phyloP scores from a whole-genome alignment of 139 green algal genomes.

The Trebouxia sp. region DNA sequence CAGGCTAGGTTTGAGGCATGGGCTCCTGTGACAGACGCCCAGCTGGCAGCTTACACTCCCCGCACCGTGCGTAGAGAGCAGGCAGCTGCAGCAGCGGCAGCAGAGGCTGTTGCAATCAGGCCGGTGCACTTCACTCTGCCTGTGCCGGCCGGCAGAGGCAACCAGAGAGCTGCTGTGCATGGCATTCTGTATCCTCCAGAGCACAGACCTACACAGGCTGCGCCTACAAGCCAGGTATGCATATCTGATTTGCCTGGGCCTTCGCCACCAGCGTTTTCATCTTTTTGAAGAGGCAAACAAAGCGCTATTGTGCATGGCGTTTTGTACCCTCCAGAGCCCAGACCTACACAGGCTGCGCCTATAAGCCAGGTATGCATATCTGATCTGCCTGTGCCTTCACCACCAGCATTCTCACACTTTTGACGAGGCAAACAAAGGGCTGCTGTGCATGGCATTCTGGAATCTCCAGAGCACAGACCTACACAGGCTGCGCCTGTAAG shows the following conservation, averaged over 20 bases:
- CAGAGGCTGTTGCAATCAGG: neutral
- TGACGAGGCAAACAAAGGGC: neutral
- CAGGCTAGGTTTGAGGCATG: neutral
- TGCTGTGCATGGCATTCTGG: conserved; percentile 9
- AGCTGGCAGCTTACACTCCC: neutral
- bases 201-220: neutral
- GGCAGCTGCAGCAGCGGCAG: neutral
- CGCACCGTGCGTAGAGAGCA: neutral
- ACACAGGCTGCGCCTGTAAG: too few relatives aligned
- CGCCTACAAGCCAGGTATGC: too few relatives aligned
- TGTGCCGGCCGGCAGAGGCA: neutral
- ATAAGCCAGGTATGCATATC: too few relatives aligned
- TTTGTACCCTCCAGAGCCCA: too few relatives aligned
- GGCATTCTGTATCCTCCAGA: neutral
- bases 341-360: too few relatives aligned
- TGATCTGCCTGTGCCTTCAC: neutral
- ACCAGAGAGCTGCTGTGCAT: conserved; percentile 2
- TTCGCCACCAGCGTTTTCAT: too few relatives aligned
- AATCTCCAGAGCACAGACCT: neutral
- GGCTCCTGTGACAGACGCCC: neutral
- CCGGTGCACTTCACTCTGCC: neutral
- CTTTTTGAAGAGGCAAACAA: too few relatives aligned
- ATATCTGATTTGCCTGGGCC: too few relatives aligned
- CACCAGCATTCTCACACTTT: too few relatives aligned
- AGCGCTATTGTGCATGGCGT: too few relatives aligned